Conservation (phyloP, 164 flowering plant genomes). For the Vitis rupestris region DNA sequence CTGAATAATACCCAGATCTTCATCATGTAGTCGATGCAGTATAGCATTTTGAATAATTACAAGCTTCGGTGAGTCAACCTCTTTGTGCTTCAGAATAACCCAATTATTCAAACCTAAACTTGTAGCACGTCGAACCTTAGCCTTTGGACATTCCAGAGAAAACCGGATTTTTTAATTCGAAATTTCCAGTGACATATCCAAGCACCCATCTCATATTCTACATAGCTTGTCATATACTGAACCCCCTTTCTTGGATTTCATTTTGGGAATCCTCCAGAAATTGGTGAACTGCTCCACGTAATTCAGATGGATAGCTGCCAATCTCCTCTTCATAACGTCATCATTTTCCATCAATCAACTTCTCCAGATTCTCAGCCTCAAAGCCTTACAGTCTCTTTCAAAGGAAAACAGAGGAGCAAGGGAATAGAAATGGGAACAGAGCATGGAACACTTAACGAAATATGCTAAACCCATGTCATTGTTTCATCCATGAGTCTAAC, state of each 20-base stretch:
- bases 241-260: slow-evolving; percentile 41
- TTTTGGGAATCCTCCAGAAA: slow-evolving; percentile 54
- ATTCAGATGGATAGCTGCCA: slow-evolving; percentile 53
- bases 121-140: slow-evolving; percentile 68
- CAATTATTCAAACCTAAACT: slow-evolving; percentile 43
- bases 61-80: slow-evolving; percentile 24
- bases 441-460: too few species aligned
- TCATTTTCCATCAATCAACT: too few species aligned
- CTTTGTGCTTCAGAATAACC: slow-evolving; percentile 31
- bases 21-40: too few species aligned
- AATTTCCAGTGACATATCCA: slow-evolving; percentile 29
- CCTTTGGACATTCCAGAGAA: slow-evolving; percentile 87
- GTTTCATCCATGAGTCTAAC: too few species aligned
- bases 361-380: too few species aligned
- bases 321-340: too few species aligned
- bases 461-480: too few species aligned
- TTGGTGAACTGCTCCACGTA: slow-evolving; percentile 52
- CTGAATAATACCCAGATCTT: too few species aligned
- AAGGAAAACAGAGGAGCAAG: too few species aligned
- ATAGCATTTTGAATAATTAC: too few species aligned
- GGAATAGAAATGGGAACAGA: too few species aligned
- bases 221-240: slow-evolving; percentile 44
- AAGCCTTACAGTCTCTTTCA: too few species aligned
- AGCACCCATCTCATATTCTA: slow-evolving; percentile 52
- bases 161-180: slow-evolving; percentile 74